Evolutionary conservation across 2,329 filamentous ascomycete species (phyloP), one percentile per base, ranked within the genome.

Genomic region (Sarocladiaceae sp.): DNA sequence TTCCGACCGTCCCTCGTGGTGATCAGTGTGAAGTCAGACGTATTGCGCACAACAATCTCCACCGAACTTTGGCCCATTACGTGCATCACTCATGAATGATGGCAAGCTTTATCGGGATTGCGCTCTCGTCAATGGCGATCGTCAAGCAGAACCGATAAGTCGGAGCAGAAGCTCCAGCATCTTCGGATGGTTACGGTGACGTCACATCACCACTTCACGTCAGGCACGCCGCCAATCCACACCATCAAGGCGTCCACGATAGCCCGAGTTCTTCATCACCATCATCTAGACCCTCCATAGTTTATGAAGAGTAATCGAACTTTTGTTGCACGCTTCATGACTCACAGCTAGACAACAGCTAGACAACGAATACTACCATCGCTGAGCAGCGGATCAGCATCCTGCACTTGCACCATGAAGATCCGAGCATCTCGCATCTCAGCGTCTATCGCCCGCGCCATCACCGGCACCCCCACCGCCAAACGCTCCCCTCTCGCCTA

Each of bases 381-480:
- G 33, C 16, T 20, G 5, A 6, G 19, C 33, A 39, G 18, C 20
- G 34, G 23, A 19, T 24, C 19, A 39, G 10, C 34, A 24, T 39
- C 15, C 9, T 19, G 7, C 33, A 15, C 11, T 4, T 26, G n/a
- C 19, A 39, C 7, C 4, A 39, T 39, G 50, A 48, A 53, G 26
- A 54, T 54, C 2, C 48, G 51, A 12, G 45, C 48, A 9, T 44
- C 44, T 6, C 41, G 74, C 0, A 65, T 81, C 6, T 77, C 78
- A 0, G 75, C 75, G 3, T 78, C 74, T 24, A 61, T 81, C 1
- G 54, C 78, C 5, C 73, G 72, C 26, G 76, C 74, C 3, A 51
- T 69, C 1, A 63, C 77, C 1, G 69, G 78, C 42, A 50, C 41
- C 45, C 2, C 41, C 27, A 40, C 45, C 45, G 20, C 31, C 19